Evolutionary conservation across 73 alveolate species (phyloP), one percentile per base, ranked within the genome.

Genomic region (Paramecium biaurelia): DNA sequence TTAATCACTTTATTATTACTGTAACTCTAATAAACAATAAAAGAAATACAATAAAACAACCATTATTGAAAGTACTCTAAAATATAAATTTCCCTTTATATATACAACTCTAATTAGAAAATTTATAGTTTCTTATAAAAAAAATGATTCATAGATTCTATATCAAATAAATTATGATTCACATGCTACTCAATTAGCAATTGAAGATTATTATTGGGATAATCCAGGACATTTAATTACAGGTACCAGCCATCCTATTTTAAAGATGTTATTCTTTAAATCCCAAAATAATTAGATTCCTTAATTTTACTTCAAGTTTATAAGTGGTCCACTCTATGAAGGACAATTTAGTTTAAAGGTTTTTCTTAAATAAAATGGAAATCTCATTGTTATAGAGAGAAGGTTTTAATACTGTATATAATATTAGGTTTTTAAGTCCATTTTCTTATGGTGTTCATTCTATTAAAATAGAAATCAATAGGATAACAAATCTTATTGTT

Each of bases 211-310:
- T 26, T 63, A 63, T 32, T 30, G 21, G 26, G 84, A 12, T 1
- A 5, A 11, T 14, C 49, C 45, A 26, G 84, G 84, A 7, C 20
- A 32, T 63, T 32, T 63, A 26, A 63, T 63, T 63, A 63, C 24
- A 12, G 84, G 84, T 30, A 32, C 45, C 12, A 63, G 84, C 26
- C 84, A 63, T 63, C 84, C 84, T 63, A 26, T 63, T 63, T 63
- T 63, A n/a, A 63, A 63, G 26, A 63, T 63, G 7, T 14, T 63
- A 30, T 26, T 63, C 9, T 26, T 63, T 1, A 30, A 63, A 30
- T 30, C 41, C 84, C 8, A 63, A 20, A 26, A 63, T 23, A 63
- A 63, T 30, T 30, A 26, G 41, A 63, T 63, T 63, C 84, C 84
- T 63, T 30, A 26, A 63, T 63, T 28, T 63, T 63, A 63, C 26